Evolutionary conservation across 2,329 filamentous ascomycete species (phyloP).

Genomic region (Alternaria burnsii): DNA sequence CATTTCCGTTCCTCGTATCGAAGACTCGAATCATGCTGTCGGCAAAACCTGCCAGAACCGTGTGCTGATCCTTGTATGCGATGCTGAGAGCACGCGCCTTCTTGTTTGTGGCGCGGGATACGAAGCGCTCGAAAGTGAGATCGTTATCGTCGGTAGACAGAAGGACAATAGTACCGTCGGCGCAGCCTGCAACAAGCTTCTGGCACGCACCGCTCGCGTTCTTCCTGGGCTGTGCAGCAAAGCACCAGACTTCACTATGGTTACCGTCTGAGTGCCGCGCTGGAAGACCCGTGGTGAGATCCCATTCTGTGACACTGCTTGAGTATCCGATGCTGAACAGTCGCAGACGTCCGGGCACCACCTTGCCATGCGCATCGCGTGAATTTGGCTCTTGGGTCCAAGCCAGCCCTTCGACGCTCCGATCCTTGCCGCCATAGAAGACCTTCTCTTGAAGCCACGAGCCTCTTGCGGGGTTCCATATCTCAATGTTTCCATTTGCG

Average conservation of each 20-base stretch:
- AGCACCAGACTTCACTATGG: constrained; percentile 96
- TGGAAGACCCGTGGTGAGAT: constrained; percentile 79
- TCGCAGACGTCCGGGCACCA: constrained; percentile 75
- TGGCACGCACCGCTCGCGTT: constrained; percentile 43
- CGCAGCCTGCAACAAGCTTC: constrained; percentile 86
- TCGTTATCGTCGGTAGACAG: constrained; percentile 87
- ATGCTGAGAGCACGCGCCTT: constrained; percentile 91
- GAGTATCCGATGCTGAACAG: constrained; percentile 98
- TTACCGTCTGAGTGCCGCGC: constrained; percentile 87
- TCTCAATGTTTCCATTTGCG: constrained; percentile 94
- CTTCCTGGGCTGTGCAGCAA: constrained; percentile 80
- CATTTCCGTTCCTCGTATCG: constrained; percentile 79
- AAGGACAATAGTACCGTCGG: constrained; percentile 87
- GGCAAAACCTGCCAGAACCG: constrained; percentile 90
- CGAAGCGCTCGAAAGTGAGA: constrained; percentile 77
- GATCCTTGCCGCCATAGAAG: constrained; percentile 81
- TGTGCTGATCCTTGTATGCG: constrained; percentile 83
- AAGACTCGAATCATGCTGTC: constrained; percentile 94
- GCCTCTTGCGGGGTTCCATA: constrained; percentile 89
- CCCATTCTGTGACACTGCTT: constrained; percentile 92
- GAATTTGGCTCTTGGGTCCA: constrained; percentile 91
- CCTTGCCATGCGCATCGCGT: constrained; percentile 65
- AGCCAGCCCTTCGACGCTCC: constrained; percentile 87
- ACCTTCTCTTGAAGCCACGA: constrained; percentile 90
- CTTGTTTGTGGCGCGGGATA: constrained; percentile 80